phyloP scores from a whole-genome alignment of 768 basidiomycete genomes.

The Cystobasidium ongulense region DNA sequence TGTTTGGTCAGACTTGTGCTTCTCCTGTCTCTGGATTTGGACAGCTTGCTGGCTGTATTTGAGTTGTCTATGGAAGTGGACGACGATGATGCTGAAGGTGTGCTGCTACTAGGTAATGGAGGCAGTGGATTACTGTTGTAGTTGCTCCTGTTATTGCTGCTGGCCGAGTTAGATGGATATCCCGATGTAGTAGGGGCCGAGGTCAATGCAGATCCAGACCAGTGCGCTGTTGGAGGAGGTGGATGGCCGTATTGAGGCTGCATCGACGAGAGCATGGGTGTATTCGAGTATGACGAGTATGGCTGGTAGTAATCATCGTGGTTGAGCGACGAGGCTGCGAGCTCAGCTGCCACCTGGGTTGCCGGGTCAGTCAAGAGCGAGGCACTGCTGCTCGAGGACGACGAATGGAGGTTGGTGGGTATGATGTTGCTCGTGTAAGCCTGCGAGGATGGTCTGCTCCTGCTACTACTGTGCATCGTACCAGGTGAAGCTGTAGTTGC shows the following conservation, averaged over 20 bases:
- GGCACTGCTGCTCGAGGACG: neutral
- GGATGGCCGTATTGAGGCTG: no score
- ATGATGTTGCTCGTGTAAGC: neutral
- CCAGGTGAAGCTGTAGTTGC: no score
- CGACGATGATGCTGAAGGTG: neutral
- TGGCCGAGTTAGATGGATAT: neutral
- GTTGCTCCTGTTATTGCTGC: neutral
- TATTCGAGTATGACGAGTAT: neutral
- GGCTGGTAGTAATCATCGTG: neutral
- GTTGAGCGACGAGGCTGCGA: constrained; percentile 10
- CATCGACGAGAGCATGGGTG: no score
- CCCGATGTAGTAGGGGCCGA: neutral
- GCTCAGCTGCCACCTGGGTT: constrained; percentile 19
- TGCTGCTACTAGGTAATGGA: neutral
- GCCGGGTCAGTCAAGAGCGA: constrained; percentile 20
- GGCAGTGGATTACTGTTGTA: neutral
- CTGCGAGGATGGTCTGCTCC: neutral
- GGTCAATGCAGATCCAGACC: neutral
- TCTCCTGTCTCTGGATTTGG: constrained; percentile 13
- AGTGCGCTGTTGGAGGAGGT: neutral
- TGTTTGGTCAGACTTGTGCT: constrained; percentile 13
- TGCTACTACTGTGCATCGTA: neutral
- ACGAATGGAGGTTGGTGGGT: neutral
- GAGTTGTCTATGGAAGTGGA: neutral
- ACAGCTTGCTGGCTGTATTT: neutral